These are phyloP conservation scores for Canna indica DNA, from an alignment of 176 grass and related monocot genomes.

Conservation along the genomic window DNA sequence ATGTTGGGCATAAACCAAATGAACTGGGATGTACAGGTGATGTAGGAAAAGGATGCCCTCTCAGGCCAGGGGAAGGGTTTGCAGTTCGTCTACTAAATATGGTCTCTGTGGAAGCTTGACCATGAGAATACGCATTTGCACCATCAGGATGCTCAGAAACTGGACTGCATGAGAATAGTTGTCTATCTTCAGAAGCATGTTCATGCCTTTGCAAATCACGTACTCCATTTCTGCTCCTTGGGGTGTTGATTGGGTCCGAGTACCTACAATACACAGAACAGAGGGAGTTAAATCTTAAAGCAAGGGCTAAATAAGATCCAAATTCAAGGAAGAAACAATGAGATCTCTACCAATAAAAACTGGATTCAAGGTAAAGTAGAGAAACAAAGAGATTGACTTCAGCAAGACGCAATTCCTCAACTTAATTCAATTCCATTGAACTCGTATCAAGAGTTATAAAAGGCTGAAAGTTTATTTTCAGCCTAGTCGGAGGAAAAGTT, in stretches of 20 bases:
- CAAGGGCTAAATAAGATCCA: not conserved
- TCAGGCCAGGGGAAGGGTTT: constrained; percentile 37
- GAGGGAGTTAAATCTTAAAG: not conserved
- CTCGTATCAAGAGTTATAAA: not conserved
- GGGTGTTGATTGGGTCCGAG: constrained; percentile 15
- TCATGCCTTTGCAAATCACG: constrained; percentile 23
- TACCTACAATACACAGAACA: constrained; percentile 2
- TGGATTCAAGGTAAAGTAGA: not conserved
- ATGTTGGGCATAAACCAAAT: constrained; percentile 45
- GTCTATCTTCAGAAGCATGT: constrained; percentile 34
- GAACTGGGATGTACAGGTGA: constrained; percentile 39
- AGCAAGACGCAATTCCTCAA: not conserved
- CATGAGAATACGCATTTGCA: constrained; percentile 29
- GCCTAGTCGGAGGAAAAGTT: not conserved
- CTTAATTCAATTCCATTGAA: not conserved
- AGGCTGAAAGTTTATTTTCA: not conserved
- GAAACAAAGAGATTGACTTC: not conserved
- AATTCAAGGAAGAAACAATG: not conserved
- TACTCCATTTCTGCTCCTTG: constrained; percentile 33
- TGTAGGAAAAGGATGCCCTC: constrained; percentile 28
- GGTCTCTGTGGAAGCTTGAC: constrained; percentile 43
- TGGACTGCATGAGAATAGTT: constrained; percentile 34
- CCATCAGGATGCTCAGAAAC: constrained; percentile 33
- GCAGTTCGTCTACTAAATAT: constrained; percentile 42
- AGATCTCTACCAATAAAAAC: not conserved